A percentile compares a stretch with the other conserved stretches of the same genome.
phyloP scores from a whole-genome alignment of 192 early-diverging fungal genomes.

The Coemansia furcata region DNA sequence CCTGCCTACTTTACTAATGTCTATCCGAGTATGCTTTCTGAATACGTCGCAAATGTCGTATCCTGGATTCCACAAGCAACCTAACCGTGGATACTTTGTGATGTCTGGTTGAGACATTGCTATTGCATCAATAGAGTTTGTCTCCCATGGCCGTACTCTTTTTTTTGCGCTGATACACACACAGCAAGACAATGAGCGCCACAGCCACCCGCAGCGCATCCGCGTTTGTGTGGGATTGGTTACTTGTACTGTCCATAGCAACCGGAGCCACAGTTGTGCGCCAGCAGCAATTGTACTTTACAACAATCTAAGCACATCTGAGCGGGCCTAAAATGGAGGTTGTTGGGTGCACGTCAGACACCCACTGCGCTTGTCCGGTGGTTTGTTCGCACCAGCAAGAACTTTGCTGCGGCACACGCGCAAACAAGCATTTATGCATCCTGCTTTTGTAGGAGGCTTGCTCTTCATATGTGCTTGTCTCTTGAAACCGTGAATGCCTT shows the following conservation, averaged over 20 bases:
- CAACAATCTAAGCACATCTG: not conserved
- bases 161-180: not conserved
- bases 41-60: no score
- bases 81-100: not conserved
- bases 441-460: not conserved
- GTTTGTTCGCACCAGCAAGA: not conserved
- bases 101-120: not conserved
- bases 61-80: not conserved
- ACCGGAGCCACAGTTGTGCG: not conserved
- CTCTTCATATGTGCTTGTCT: not conserved
- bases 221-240: not conserved
- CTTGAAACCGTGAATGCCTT: not conserved
- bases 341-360: not conserved
- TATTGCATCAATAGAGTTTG: not conserved
- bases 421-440: not conserved
- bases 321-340: not conserved
- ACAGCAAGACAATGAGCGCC: not conserved
- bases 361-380: not conserved
- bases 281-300: not conserved
- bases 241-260: not conserved
- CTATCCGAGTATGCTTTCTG: not conserved
- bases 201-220: constrained; percentile 3
- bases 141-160: not conserved
- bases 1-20: not conserved
- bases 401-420: not conserved